A percentile compares a stretch with the other conserved stretches of the same genome.
These are phyloP conservation scores for Colletotrichum siamense DNA, from an alignment of 2,329 filamentous ascomycete genomes.

Conservation along the genomic window DNA sequence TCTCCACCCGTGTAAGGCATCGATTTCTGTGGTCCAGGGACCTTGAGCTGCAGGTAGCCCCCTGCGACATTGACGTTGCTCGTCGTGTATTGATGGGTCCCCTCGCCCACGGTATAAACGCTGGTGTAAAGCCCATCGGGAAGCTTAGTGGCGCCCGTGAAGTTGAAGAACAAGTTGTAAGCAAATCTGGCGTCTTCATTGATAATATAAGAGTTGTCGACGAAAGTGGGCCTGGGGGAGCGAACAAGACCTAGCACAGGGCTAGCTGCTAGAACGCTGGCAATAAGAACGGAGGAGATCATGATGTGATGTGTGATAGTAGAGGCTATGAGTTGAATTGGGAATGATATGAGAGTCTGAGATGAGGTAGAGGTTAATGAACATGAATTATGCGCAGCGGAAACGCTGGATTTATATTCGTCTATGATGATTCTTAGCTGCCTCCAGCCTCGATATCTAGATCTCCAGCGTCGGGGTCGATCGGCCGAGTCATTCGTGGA, in stretches of 20 bases:
- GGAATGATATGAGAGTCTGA: not conserved
- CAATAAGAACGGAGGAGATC: not conserved
- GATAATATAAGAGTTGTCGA: not conserved
- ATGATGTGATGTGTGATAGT: not conserved
- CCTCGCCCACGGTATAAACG: not conserved
- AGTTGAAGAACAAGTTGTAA: not conserved
- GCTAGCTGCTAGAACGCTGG: not conserved
- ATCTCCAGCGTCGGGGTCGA: not conserved
- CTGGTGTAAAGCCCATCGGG: not conserved
- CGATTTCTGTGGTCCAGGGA: conserved; percentile 26
- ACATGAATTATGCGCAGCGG: not conserved
- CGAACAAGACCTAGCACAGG: not conserved
- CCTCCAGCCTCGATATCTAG: not conserved
- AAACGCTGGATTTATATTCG: not conserved
- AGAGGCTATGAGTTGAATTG: not conserved
- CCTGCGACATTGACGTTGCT: conserved; percentile 25
- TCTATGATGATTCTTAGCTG: not conserved
- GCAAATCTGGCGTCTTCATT: not conserved
- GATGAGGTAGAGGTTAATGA: not conserved
- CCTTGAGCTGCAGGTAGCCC: conserved; percentile 31
- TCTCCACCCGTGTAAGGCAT: conserved; percentile 14
- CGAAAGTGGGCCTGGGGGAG: not conserved
- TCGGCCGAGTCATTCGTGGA: not conserved
- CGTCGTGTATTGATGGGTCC: not conserved
- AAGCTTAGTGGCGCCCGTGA: not conserved